Evolutionary conservation across 495 filamentous ascomycete genomes (phyloP).

Genomic region (Penicillium argentinense): DNA sequence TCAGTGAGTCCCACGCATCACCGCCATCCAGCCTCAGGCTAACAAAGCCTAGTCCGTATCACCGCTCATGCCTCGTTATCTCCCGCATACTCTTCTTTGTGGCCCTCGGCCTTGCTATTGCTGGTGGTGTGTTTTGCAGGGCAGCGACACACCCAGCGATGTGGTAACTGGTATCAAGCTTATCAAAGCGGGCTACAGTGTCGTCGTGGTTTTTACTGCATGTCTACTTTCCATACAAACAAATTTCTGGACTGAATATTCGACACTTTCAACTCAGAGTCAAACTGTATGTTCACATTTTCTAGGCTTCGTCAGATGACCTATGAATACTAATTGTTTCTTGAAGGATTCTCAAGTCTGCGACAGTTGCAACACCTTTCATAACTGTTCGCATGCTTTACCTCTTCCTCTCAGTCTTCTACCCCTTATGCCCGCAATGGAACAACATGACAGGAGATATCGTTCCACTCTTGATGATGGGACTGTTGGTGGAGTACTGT

Average conservation of each 20-base stretch:
- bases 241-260: slow-evolving; percentile 23
- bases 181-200: slow-evolving; percentile 28
- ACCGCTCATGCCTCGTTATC: no score
- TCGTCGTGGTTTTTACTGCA: slow-evolving; percentile 23
- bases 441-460: slow-evolving; percentile 20
- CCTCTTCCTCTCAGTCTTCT: slow-evolving; percentile 26
- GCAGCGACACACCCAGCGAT: slow-evolving; percentile 14
- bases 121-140: slow-evolving; percentile 24
- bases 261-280: slow-evolving; percentile 11
- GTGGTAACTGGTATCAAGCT: slow-evolving; percentile 18
- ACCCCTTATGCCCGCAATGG: slow-evolving; percentile 19
- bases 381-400: slow-evolving; percentile 30
- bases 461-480: slow-evolving; percentile 31
- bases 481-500: slow-evolving; percentile 29
- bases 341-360: slow-evolving; percentile 16
- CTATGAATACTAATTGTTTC: neutral
- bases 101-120: slow-evolving; percentile 23
- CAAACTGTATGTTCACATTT: slow-evolving; percentile 7
- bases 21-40: neutral
- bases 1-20: neutral
- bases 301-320: neutral
- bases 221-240: slow-evolving; percentile 21
- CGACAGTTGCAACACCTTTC: slow-evolving; percentile 26
- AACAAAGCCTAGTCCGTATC: slow-evolving; percentile 15
- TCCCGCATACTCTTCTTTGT: slow-evolving; percentile 25